Conservation (phyloP, 345 rosid species). For the Lumnitzera racemosa region DNA sequence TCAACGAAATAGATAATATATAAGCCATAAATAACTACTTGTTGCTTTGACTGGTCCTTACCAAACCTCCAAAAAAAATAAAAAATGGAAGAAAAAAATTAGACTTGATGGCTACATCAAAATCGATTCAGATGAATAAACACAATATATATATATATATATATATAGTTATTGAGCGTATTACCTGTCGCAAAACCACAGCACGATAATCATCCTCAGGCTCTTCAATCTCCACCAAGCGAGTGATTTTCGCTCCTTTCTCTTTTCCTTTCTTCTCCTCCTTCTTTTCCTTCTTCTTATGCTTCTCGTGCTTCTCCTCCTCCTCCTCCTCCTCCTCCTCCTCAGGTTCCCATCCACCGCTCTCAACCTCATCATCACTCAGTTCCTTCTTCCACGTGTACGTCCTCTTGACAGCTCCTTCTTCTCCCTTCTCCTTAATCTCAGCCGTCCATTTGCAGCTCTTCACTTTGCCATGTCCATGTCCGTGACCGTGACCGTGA, state of each 20-base stretch:
- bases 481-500: too few species aligned
- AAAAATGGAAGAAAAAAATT: too few species aligned
- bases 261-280: constrained; percentile 9
- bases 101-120: too few species aligned
- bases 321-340: constrained; percentile 26
- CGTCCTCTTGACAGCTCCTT: constrained; percentile 37
- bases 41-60: too few species aligned
- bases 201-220: constrained; percentile 35
- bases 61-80: too few species aligned
- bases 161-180: too few species aligned
- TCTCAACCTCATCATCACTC: constrained; percentile 33
- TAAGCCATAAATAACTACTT: too few species aligned
- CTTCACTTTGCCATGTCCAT: constrained; percentile 19
- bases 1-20: too few species aligned
- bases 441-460: constrained; percentile 72
- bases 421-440: constrained; percentile 57
- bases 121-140: too few species aligned
- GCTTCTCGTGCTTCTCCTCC: constrained; percentile 9
- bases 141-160: too few species aligned
- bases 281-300: constrained; percentile 40
- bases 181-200: constrained; percentile 56
- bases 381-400: constrained; percentile 50
- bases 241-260: constrained; percentile 8
- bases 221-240: constrained; percentile 64
- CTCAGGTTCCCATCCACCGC: too few species aligned